phyloP scores from a whole-genome alignment of 2,329 filamentous ascomycete genomes.

The Periglandula ipomoeae region DNA sequence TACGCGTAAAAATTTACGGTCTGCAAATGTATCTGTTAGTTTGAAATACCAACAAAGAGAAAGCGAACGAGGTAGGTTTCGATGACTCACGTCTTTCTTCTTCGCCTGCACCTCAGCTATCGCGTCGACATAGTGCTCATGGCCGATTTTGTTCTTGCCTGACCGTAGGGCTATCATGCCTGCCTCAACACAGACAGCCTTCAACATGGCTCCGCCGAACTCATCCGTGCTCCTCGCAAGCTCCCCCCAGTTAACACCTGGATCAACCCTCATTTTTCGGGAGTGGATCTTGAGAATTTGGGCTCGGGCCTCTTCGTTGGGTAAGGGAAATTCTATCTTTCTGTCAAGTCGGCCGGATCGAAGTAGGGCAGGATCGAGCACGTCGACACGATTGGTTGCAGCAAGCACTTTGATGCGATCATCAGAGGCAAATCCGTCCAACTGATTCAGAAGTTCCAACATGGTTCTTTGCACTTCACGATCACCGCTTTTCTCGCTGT shows the following conservation, averaged over 20 bases:
- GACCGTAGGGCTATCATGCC: conserved; percentile 96
- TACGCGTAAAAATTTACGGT: conserved; percentile 50
- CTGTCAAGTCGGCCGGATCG: conserved; percentile 87
- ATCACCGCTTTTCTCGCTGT: conserved; percentile 96
- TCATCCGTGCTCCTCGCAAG: conserved; percentile 94
- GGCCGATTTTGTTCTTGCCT: conserved; percentile 92
- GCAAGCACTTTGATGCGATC: conserved; percentile 95
- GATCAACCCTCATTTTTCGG: conserved; percentile 94
- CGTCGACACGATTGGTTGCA: conserved; percentile 89
- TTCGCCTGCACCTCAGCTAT: conserved; percentile 92
- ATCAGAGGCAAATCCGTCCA: conserved; percentile 95
- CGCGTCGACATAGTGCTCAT: conserved; percentile 98
- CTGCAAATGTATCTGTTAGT: conserved; percentile 19
- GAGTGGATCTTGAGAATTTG: conserved; percentile 98
- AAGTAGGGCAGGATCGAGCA: conserved; percentile 82
- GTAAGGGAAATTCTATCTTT: conserved; percentile 97
- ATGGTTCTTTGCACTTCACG: conserved; percentile 97
- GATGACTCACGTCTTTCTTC: conserved; percentile 72
- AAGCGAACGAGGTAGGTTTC: no score
- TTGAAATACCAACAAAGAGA: neutral
- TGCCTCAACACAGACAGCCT: conserved; percentile 97
- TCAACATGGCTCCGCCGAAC: conserved; percentile 94
- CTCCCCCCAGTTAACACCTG: conserved; percentile 90
- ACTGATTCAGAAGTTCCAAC: conserved; percentile 96
- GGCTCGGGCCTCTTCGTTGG: conserved; percentile 93